phyloP scores from a whole-genome alignment of 2,329 filamentous ascomycete genomes.

The Akanthomyces uredinophilus region DNA sequence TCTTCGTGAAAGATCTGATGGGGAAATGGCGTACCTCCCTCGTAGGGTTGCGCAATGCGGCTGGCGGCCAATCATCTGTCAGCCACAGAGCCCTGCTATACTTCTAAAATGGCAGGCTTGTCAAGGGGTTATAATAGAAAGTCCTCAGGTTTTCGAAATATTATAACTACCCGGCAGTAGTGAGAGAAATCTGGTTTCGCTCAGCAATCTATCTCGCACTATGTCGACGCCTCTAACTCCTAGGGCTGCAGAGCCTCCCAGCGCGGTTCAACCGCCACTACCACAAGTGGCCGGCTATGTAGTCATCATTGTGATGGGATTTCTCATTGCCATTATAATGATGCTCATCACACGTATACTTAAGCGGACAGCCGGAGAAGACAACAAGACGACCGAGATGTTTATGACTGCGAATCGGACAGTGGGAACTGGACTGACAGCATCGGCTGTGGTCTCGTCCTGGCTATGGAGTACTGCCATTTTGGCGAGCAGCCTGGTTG shows the following conservation, averaged over 20 bases:
- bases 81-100: not conserved
- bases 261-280: constrained; percentile 19
- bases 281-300: constrained; percentile 27
- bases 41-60: constrained; percentile 1
- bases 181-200: too few species aligned
- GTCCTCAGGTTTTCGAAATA: not conserved
- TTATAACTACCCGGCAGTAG: not conserved
- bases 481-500: constrained; percentile 44
- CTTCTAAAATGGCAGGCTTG: not conserved
- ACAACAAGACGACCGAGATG: constrained; percentile 50
- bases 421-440: constrained; percentile 46
- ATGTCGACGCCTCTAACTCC: not conserved
- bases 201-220: not conserved
- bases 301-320: constrained; percentile 30
- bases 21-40: not conserved
- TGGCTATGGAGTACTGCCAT: constrained; percentile 52
- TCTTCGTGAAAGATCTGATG: not conserved
- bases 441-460: constrained; percentile 49
- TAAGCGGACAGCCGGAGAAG: constrained; percentile 45
- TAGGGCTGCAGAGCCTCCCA: not conserved
- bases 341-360: constrained; percentile 40
- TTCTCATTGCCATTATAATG: constrained; percentile 36
- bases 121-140: not conserved
- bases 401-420: constrained; percentile 50
- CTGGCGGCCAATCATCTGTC: not conserved